Percentiles rank a stretch among this genome's conserved stretches.
phyloP scores from a whole-genome alignment of 2,329 filamentous ascomycete genomes.

The Dactylella cylindrospora region DNA sequence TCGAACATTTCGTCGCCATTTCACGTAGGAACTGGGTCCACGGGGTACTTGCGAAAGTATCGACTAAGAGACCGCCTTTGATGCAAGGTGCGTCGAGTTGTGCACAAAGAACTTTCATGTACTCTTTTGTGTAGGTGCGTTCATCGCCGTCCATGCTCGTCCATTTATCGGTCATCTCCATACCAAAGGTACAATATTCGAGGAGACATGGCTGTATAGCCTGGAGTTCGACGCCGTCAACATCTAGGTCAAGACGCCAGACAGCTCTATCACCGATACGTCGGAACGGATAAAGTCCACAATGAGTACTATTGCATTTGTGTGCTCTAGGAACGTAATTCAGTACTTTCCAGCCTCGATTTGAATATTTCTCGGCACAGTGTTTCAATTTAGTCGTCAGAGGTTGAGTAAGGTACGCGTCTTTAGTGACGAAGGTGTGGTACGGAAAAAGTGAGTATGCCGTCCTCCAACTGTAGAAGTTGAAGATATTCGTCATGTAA shows the following conservation, averaged over 20 bases:
- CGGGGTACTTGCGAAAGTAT: too few species aligned
- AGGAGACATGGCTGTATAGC: background rate
- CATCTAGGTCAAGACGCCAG: conserved; percentile 10
- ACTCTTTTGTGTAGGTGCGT: too few species aligned
- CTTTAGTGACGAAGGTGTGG: conserved; percentile 1
- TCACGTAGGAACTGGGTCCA: too few species aligned
- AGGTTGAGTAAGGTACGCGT: background rate
- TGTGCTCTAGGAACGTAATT: background rate
- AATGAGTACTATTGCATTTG: background rate
- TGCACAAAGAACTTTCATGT: too few species aligned
- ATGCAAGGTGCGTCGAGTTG: too few species aligned
- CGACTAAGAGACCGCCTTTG: too few species aligned
- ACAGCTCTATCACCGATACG: conserved; percentile 11
- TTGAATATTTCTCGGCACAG: conserved; percentile 3
- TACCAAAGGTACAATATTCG: conserved; percentile 15
- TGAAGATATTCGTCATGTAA: conserved; percentile 15
- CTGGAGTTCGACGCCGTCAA: conserved; percentile 3
- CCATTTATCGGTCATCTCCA: conserved; percentile 5
- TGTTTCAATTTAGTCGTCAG: background rate
- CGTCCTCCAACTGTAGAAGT: conserved; percentile 15
- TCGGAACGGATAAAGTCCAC: background rate
- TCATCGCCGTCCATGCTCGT: too few species aligned
- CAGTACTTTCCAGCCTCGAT: conserved; percentile 2
- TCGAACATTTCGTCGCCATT: too few species aligned
- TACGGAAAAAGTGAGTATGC: conserved; percentile 18